Evolutionary conservation across 2,329 filamentous ascomycete genomes (phyloP).

Genomic region (Xylaria sp.): DNA sequence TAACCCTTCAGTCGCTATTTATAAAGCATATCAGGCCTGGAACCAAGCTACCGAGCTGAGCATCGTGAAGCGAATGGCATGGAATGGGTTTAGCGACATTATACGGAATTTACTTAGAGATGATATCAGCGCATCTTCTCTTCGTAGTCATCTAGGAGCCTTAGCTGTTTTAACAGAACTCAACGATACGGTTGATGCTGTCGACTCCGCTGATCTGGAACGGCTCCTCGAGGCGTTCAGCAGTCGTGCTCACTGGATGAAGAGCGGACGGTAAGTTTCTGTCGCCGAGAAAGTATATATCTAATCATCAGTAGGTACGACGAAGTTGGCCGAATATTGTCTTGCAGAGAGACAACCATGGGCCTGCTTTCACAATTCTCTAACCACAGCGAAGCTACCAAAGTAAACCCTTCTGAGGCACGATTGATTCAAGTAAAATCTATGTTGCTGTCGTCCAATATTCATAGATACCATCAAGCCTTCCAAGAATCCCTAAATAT

Average conservation of each 20-base stretch:
- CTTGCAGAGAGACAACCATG: slow-evolving; percentile 81
- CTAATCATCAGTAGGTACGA: slow-evolving; percentile 61
- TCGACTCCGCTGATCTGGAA: slow-evolving; percentile 64
- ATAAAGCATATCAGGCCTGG: slow-evolving; percentile 80
- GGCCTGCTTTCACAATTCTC: slow-evolving; percentile 76
- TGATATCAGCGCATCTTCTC: slow-evolving; percentile 54
- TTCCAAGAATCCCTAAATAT: slow-evolving; percentile 87
- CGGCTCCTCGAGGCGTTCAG: slow-evolving; percentile 68
- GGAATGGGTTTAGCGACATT: slow-evolving; percentile 65
- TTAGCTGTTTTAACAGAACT: slow-evolving; percentile 80
- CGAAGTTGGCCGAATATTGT: slow-evolving; percentile 80
- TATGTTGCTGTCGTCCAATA: slow-evolving; percentile 74
- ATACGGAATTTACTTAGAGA: slow-evolving; percentile 62
- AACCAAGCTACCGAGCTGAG: slow-evolving; percentile 66
- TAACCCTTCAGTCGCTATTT: slow-evolving; percentile 72
- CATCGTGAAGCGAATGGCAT: slow-evolving; percentile 61
- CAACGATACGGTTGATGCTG: slow-evolving; percentile 73
- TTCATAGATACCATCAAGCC: slow-evolving; percentile 80
- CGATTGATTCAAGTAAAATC: slow-evolving; percentile 76
- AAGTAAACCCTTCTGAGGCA: slow-evolving; percentile 66
- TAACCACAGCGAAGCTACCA: slow-evolving; percentile 65
- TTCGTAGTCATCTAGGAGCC: slow-evolving; percentile 63
- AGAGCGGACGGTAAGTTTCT: slow-evolving; percentile 71
- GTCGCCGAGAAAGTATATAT: not conserved
- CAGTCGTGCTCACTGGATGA: slow-evolving; percentile 76